Conservation (phyloP, 208 protist genomes). For the Leptomonas pyrrhocoris region DNA sequence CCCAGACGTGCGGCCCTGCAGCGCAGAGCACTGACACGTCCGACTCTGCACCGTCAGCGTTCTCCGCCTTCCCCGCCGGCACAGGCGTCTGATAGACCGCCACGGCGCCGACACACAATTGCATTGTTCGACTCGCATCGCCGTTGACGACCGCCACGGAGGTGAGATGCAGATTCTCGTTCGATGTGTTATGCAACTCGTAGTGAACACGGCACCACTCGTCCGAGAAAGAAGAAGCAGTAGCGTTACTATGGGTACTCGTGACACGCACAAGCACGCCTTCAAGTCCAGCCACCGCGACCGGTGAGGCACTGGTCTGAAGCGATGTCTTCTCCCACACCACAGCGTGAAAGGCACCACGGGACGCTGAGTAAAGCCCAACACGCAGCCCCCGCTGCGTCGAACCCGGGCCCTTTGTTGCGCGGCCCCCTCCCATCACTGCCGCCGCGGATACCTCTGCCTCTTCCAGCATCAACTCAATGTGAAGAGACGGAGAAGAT, state of each 20-base stretch:
- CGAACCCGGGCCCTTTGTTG: background rate
- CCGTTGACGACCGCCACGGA: constrained; percentile 29
- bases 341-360: constrained; percentile 6
- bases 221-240: background rate
- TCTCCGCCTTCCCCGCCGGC: no score
- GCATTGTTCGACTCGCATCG: constrained; percentile 23
- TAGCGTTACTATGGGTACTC: background rate
- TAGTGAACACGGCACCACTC: constrained; percentile 22
- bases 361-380: constrained; percentile 10
- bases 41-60: no score
- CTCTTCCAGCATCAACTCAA: constrained; percentile 19
- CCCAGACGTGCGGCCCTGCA: constrained; percentile 12
- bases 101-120: constrained; percentile 48
- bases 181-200: constrained; percentile 22
- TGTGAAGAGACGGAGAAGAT: constrained; percentile 2
- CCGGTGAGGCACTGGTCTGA: background rate
- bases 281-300: constrained; percentile 7
- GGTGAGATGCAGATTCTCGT: constrained; percentile 22
- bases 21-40: background rate
- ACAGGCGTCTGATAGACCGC: constrained; percentile 8
- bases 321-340: constrained; percentile 17
- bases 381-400: constrained; percentile 17
- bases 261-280: constrained; percentile 11
- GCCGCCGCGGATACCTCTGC: background rate
- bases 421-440: background rate